Evolutionary conservation across 768 basidiomycete genomes (phyloP).

Genomic region (Cystobasidium ongulense): DNA sequence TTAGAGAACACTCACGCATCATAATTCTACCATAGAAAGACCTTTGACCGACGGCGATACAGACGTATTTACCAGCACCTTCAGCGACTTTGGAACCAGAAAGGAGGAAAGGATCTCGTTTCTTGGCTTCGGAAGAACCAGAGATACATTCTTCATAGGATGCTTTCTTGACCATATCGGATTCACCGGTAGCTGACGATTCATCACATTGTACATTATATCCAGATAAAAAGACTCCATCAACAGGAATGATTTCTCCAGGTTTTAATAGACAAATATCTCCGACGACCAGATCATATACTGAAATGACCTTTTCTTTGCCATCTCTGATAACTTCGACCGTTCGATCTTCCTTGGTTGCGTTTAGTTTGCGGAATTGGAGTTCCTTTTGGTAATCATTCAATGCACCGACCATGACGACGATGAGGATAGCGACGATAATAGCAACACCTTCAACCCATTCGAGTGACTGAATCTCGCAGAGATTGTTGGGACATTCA

Average conservation of each 20-base stretch:
- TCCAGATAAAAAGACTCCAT: constrained; percentile 84
- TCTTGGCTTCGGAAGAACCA: constrained; percentile 46
- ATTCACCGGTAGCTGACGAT: constrained; percentile 91
- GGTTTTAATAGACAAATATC: constrained; percentile 87
- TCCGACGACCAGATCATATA: constrained; percentile 86
- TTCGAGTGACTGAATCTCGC: constrained; percentile 62
- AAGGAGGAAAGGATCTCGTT: constrained; percentile 84
- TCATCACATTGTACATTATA: constrained; percentile 95
- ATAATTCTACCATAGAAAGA: constrained; percentile 95
- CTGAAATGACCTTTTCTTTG: constrained; percentile 62
- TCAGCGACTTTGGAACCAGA: constrained; percentile 88
- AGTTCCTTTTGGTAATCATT: constrained; percentile 99
- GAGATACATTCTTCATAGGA: constrained; percentile 57
- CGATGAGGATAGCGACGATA: constrained; percentile 51
- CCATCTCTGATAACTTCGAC: constrained; percentile 69
- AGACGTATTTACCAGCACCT: constrained; percentile 84
- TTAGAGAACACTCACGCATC: constrained; percentile 65
- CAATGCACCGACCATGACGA: constrained; percentile 72
- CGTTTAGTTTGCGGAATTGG: constrained; percentile 85
- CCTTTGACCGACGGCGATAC: constrained; percentile 82
- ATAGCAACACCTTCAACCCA: constrained; percentile 80
- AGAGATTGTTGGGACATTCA: constrained; percentile 40
- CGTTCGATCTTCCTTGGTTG: constrained; percentile 82
- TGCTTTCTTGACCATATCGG: constrained; percentile 84
- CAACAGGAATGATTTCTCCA: constrained; percentile 91